Evolutionary conservation across 2,329 filamentous ascomycete species (phyloP), one percentile per base, ranked within the genome.

Genomic region (Fusarium compactum): DNA sequence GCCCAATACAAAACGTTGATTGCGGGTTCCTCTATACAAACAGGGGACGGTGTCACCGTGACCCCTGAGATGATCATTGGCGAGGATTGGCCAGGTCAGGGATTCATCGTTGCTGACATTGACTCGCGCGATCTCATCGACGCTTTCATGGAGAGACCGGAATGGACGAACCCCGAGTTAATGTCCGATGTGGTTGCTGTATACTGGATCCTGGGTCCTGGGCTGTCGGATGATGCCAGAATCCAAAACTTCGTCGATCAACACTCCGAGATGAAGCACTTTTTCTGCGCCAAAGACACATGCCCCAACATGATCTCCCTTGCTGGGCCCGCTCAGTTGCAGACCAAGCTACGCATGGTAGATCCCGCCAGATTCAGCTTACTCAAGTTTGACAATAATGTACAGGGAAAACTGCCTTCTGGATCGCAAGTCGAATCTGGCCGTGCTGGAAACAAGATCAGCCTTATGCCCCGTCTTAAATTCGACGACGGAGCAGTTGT

Each of bases 51-150:
- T 7, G 85, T 83, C 9, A 86, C 86, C 0, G 88, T 99, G 30
- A 96, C 91, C 0, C 91, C 95, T 2, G 92, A 96, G 0, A 96
- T 97, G 91, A 94, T 98, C 2, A 77, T 99, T 54, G 93, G 87
- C 3, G 83, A 90, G 14, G 81, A 85, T 5, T 85, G 89, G 58
- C 85, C 87, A 8, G 94, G 94, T 14, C 87, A 85, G 58, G 95
- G 93, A 4, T 85, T 97, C 69, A 91, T 92, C 11, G 85, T 99
- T 10, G 83, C 97, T 43, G 95, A 98, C 72, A 79, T 99, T 10
- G 93, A 94, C 2, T 87, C 90, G 16, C 67, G 78, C 2, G 87
- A 89, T 10, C 95, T 96, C 74, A 82, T 98, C 27, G 88, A 91
- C 15, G 80, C 86, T 8, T 85, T 98, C 55, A 74, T 97, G 45